These are phyloP conservation scores for Aspergillus pseudoviridinutans DNA, from an alignment of 2,329 filamentous ascomycete species.

Conservation along the genomic window DNA sequence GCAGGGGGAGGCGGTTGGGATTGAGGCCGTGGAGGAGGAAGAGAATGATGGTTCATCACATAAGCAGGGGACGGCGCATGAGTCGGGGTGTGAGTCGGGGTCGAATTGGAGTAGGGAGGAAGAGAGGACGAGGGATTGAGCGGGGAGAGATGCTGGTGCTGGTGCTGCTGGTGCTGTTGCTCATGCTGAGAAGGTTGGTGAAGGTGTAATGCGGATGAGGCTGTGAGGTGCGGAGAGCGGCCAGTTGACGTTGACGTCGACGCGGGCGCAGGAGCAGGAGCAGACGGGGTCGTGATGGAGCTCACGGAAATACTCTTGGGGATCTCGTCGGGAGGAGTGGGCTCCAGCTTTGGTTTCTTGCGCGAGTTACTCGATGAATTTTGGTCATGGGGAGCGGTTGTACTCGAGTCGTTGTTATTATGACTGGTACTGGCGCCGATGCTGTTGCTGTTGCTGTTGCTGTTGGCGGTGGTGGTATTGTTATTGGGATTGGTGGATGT, in stretches of 20 bases:
- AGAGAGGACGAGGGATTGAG: conserved; percentile 13
- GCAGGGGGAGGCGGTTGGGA: conserved; percentile 43
- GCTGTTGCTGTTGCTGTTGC: neutral
- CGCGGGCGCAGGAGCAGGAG: conserved; percentile 6
- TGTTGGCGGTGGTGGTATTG: conserved; percentile 7
- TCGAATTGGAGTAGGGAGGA: conserved; percentile 29
- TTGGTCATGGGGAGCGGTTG: neutral
- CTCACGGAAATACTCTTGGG: conserved; percentile 17
- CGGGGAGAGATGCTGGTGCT: conserved; percentile 12
- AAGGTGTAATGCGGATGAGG: conserved; percentile 5
- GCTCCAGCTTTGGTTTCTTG: conserved; percentile 46
- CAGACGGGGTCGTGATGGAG: conserved; percentile 4
- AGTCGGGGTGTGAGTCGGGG: conserved; percentile 19
- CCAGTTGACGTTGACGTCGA: conserved; percentile 7
- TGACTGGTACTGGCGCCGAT: neutral
- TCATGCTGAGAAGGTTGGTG: conserved; percentile 14
- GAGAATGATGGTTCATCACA: conserved; percentile 42
- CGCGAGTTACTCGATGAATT: conserved; percentile 32
- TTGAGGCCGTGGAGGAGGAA: conserved; percentile 37
- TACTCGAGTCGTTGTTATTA: neutral
- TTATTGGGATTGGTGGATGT: conserved; percentile 15
- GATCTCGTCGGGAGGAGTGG: conserved; percentile 12
- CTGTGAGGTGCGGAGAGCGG: conserved; percentile 7
- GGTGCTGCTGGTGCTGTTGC: conserved; percentile 18
- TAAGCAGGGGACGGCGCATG: conserved; percentile 20